Base-by-base conservation (phyloP, 2,329 filamentous ascomycete species). In the Stagonosporopsis cucurbitacearum region DNA sequence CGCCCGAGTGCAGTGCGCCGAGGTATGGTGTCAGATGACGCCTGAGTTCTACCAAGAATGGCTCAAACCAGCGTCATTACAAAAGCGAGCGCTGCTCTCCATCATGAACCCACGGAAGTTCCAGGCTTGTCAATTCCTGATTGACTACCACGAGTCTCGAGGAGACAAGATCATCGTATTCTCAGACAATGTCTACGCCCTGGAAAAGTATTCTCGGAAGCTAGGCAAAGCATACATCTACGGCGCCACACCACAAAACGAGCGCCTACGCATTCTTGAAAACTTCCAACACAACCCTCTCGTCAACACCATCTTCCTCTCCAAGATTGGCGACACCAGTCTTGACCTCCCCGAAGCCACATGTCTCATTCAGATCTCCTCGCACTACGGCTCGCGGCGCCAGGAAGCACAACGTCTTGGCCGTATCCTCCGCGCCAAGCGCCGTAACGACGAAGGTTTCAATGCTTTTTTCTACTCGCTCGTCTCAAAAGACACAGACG, bases 11-110 rank as follows among this genome's bases (percentile, higher is more conserved):
- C 95, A 99, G 75, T 99, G 95, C 75, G 95, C 95, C 13, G 95
- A 99, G 76, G 95, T 99, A 6, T 99, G 95, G 95, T 99, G 95
- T 71, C 92, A 94, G 2, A 99, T 99, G 95, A 96, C 95, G 0
- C 95, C 93, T 0, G 95, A 99, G 67, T 99, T 99, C 73, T 98
- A 97, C 75, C 89, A 92, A 17, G 92, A 98, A 74, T 99, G 98
- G 77, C 84, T 98, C 57, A 82, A 85, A 50, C 85, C 78, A 7
- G 74, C 75, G 5, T 87, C 86, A 12, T 86, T 86, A 15, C 82
- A 87, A 58, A 89, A 89, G 73, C 82, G 85, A 30, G 82, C 84
- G 8, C 75, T 91, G 6, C 84, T 98, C 2, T 97, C 95, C 68
- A 96, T 96, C 63, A 98, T 99, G 93, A 99, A 99, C 69, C 95